Base-by-base conservation (phyloP, 2,329 filamentous ascomycete genomes). In the Ceratocystis harringtonii region DNA sequence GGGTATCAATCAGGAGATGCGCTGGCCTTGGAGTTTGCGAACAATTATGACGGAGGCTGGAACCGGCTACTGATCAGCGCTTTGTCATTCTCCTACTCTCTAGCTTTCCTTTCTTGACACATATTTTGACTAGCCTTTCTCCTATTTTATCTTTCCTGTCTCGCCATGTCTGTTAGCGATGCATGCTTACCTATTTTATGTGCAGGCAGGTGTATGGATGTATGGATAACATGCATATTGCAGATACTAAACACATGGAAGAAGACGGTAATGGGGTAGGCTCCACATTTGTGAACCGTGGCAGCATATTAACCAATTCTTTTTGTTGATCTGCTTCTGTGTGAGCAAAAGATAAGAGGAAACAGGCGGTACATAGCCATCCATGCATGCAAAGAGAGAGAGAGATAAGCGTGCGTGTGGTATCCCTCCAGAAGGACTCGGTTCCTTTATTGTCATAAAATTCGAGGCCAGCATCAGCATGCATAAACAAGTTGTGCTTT, bases 271-370 rank as follows among this genome's bases (percentile, higher is more conserved):
- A 41, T 41, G 36, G 36, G 1, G 25, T 30, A 28, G 44, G 43
- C 44, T 55, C 57, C 55, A 65, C 64, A 58, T 4, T 22, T 32
- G 25, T 30, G 36, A 48, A 15, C 55, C 64, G 64, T 65, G 64
- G 64, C 64, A 65, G 44, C 12, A 30, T 61, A 8, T 50, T 6
- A 28, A 25, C 64, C 64, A 65, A 65, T 62, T 64, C 64, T 62
- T 61, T 52, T 32, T 30, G 10, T 30, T n/a, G n/a, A 22, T 41
- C 36, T 30, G 36, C 15, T 41, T 64, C 32, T 8, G 17, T 41
- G 36, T 41, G 36, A 12, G 12, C 36, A 41, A 41, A 41, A 41
- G 36, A 41, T 41, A 15, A 41, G 22, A 12, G 48, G 1, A 19
- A 7, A 7, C 48, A n/a, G 17, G 22, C n/a, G 48, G 15, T 2